Evolutionary conservation across 2,329 filamentous ascomycete genomes (phyloP).

Genomic region (Penicillium brevicompactum): DNA sequence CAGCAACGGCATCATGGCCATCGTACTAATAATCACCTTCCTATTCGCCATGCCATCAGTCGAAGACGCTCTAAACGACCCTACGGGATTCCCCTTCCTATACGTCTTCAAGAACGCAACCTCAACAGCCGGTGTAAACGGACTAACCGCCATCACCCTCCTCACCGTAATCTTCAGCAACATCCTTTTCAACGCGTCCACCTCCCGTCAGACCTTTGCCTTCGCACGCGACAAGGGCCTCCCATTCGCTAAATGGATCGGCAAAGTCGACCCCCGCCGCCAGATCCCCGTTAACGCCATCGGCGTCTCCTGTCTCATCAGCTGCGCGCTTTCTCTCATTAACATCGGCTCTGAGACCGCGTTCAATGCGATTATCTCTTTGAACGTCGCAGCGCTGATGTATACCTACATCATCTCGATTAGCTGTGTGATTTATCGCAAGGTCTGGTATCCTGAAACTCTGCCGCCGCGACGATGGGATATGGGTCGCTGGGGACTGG

Average conservation of each 20-base stretch:
- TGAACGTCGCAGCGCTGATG: slow-evolving; percentile 51
- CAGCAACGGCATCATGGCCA: slow-evolving; percentile 46
- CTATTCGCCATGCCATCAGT: slow-evolving; percentile 42
- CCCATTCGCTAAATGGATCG: slow-evolving; percentile 45
- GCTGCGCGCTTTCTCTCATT: slow-evolving; percentile 49
- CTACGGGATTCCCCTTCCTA: slow-evolving; percentile 49
- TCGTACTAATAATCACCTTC: slow-evolving; percentile 47
- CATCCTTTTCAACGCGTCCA: slow-evolving; percentile 42
- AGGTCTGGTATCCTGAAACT: slow-evolving; percentile 37
- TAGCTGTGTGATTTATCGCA: slow-evolving; percentile 47
- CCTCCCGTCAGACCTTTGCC: slow-evolving; percentile 44
- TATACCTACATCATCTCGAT: slow-evolving; percentile 55
- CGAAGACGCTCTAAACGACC: slow-evolving; percentile 38
- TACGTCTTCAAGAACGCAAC: slow-evolving; percentile 47
- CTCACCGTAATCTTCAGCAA: slow-evolving; percentile 42
- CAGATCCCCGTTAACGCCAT: slow-evolving; percentile 49
- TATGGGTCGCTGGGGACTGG: slow-evolving; percentile 47
- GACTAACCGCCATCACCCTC: slow-evolving; percentile 44
- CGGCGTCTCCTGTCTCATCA: slow-evolving; percentile 33
- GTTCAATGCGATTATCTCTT: slow-evolving; percentile 55
- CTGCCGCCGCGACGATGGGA: slow-evolving; percentile 46
- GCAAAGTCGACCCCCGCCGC: slow-evolving; percentile 37
- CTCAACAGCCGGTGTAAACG: slow-evolving; percentile 26
- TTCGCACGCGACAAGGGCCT: slow-evolving; percentile 50
- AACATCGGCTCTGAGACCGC: slow-evolving; percentile 55